Evolutionary conservation across 73 alveolate genomes (phyloP).

Genomic region (Uronychia setigera): DNA sequence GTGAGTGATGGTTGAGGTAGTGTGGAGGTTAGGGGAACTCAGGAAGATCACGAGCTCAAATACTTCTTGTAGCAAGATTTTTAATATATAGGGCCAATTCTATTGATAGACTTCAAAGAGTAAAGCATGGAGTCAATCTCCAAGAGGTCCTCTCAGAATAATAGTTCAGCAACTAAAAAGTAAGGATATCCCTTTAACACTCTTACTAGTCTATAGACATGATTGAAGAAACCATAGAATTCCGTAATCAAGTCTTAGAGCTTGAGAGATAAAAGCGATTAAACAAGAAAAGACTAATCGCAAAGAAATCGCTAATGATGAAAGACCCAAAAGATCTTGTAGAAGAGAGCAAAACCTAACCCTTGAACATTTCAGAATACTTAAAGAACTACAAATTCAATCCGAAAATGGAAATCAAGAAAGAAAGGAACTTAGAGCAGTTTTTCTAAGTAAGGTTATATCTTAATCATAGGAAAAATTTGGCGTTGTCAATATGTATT

Average conservation of each 20-base stretch:
- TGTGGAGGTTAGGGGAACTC: neutral
- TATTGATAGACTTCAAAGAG: neutral
- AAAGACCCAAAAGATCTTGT: neutral
- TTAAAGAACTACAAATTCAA: neutral
- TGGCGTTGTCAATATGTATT: neutral
- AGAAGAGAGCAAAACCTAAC: neutral
- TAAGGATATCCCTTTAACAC: neutral
- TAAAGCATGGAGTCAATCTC: neutral
- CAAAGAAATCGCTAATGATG: neutral
- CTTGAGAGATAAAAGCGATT: neutral
- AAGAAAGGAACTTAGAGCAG: neutral
- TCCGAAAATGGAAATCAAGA: neutral
- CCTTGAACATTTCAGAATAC: neutral
- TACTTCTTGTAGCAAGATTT: neutral
- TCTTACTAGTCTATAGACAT: neutral
- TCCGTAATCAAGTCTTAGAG: neutral
- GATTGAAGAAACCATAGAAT: neutral
- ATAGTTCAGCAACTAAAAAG: neutral
- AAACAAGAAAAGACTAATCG: neutral
- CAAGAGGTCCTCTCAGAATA: neutral
- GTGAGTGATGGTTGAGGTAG: conserved; percentile 4
- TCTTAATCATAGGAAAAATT: neutral
- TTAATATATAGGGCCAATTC: neutral
- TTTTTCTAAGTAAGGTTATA: neutral
- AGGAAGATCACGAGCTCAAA: neutral